Base-by-base conservation (phyloP, 2,329 filamentous ascomycete species). In the Apiospora koreana region DNA sequence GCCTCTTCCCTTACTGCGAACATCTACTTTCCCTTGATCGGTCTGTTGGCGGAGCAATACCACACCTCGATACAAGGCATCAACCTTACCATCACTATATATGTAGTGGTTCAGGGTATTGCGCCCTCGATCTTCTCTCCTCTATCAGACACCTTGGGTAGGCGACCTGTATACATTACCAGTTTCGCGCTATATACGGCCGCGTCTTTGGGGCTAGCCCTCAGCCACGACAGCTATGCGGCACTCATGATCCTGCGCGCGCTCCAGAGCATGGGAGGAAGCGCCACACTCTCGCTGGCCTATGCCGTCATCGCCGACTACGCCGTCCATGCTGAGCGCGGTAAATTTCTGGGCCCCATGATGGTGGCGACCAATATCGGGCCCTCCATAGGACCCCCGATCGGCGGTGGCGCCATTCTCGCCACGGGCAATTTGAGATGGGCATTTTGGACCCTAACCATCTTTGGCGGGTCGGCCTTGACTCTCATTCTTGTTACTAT, bases 11-110 rank as follows among this genome's bases (percentile, higher is more conserved):
- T 72, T 10, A 69, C 66, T 1, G 71, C 62, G 9, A 72, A 48
- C 3, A 71, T 72, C 18, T 72, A 71, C 68, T 70, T 72, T 38
- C 71, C 71, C 38, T 28, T 71, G 2, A 68, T 72, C 48, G 18
- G 23, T 0, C 31, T 68, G 14, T 45, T 72, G 3, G 62, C 42
- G 5, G 18, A 25, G 5, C 38, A 69, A 12, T 71, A 65, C 50
- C 21, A 42, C 41, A 54, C 50, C 23, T 71, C 71, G 14, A 31
- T 70, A 4, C 69, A 71, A 14, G 48, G 38, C 7, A 71, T 72
- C 42, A 69, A 72, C 48, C 67, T 72, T 0, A 71, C 68, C 38
- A 68, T 72, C 23, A 72, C 71, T 7, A n/a, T 71, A 10, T 72
- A 71, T 35, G 35, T 68, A 0, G 45, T 70, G 5, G 58, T 69